Conservation (phyloP, 805 yeast species). For the Ogataea nonfermentans region DNA sequence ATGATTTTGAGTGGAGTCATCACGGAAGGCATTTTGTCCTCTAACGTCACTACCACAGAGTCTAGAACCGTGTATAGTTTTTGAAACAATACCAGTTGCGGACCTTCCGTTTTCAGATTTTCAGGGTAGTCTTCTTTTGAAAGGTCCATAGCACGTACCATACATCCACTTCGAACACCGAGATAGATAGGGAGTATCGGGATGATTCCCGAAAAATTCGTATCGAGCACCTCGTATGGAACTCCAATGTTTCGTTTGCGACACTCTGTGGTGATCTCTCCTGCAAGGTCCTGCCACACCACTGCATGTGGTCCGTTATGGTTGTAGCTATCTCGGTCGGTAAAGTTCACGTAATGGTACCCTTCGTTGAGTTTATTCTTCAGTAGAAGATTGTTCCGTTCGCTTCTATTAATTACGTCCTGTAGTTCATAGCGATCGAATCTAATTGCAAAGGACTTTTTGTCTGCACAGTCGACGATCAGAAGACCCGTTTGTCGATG, state of each 20-base stretch:
- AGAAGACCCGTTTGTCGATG: slow-evolving; percentile 22
- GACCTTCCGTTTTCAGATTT: slow-evolving; percentile 4
- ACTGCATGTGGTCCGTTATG: slow-evolving; percentile 1
- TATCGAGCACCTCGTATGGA: slow-evolving; percentile 12
- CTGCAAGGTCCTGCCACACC: slow-evolving; percentile 11
- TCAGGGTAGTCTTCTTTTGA: slow-evolving; percentile 7
- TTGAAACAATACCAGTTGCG: slow-evolving; percentile 16
- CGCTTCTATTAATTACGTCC: slow-evolving; percentile 28
- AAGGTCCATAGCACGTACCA: slow-evolving; percentile 16
- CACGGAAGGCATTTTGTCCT: too few species aligned
- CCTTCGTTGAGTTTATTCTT: slow-evolving; percentile 3
- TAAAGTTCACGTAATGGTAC: slow-evolving; percentile 8
- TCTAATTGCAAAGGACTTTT: slow-evolving; percentile 27
- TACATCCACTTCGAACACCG: slow-evolving; percentile 9
- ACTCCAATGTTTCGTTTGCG: slow-evolving; percentile 1
- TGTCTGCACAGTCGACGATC: slow-evolving; percentile 22
- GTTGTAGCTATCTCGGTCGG: not conserved
- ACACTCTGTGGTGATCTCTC: slow-evolving; percentile 12
- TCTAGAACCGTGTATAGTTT: slow-evolving; percentile 15
- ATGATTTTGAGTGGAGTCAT: too few species aligned
- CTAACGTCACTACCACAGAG: not conserved
- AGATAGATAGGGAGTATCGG: slow-evolving; percentile 23
- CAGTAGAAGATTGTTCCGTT: slow-evolving; percentile 14
- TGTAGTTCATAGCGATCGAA: slow-evolving; percentile 25
- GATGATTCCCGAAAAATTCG: slow-evolving; percentile 6